These are phyloP conservation scores for Phellopilus nigrolimitatus DNA, from an alignment of 1,284 basidiomycete genomes.

Conservation along the genomic window DNA sequence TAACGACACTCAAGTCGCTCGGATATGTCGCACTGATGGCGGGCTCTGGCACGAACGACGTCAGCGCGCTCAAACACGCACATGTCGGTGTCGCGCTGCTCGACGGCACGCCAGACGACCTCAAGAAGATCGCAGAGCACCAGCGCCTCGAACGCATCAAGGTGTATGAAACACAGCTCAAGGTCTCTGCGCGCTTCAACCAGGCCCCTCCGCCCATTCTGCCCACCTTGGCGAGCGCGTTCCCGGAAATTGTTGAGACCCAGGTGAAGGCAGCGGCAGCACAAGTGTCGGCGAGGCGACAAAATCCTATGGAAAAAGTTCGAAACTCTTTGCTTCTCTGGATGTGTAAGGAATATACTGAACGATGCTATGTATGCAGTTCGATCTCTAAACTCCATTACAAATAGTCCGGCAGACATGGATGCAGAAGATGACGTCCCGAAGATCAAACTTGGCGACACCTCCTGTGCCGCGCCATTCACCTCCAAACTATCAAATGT, in stretches of 20 bases:
- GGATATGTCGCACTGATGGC: conserved; percentile 95
- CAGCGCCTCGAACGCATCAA: conserved; percentile 86
- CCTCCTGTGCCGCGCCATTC: conserved; percentile 94
- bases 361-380: conserved; percentile 43
- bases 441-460: conserved; percentile 95
- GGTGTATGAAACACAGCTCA: conserved; percentile 92
- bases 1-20: conserved; percentile 81
- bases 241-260: conserved; percentile 86
- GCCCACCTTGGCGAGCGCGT: conserved; percentile 73
- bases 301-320: conserved; percentile 91
- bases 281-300: conserved; percentile 60
- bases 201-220: conserved; percentile 91
- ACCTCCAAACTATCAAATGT: conserved; percentile 95
- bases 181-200: conserved; percentile 82
- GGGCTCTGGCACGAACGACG: conserved; percentile 95
- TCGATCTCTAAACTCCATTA: conserved; percentile 84
- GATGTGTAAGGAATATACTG: not conserved
- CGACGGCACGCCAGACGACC: conserved; percentile 86
- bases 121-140: conserved; percentile 90
- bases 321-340: conserved; percentile 20
- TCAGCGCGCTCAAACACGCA: conserved; percentile 93
- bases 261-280: conserved; percentile 73
- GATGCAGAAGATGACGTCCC: conserved; percentile 91
- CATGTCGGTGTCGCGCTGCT: conserved; percentile 92
- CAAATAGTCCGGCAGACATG: conserved; percentile 86